Base-by-base conservation (phyloP, 495 filamentous ascomycete genomes). In the Penicillium manginii region DNA sequence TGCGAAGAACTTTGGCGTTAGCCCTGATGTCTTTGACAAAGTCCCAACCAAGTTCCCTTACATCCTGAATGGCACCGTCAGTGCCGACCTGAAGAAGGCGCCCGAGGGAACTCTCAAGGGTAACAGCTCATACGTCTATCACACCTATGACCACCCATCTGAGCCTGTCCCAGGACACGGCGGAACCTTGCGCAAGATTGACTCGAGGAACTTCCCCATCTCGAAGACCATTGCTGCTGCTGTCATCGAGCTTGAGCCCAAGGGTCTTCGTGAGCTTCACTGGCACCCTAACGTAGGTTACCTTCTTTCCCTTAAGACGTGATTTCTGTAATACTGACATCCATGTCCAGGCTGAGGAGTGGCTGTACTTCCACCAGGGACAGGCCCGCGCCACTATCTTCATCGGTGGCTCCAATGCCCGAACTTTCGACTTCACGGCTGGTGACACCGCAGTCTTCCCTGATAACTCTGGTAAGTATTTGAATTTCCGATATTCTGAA, bases 381-480 rank as follows among this genome's bases (percentile, higher is more conserved):
- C 66, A 74, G 15, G 85, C 74, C 0, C 79, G 81, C 18, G 85
- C 85, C 14, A 88, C 84, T 5, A 81, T 86, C 5, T 88, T 87
- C 62, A 78, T 86, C 46, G 84, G 83, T 12, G 78, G 73, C 55
- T 71, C 74, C 11, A 82, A 81, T 53, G 79, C 86, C 3, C 77
- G 83, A 5, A 88, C 86, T 0, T 88, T 88, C 55, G 84, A 89
- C 63, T 89, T 88, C 61, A 72, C 69, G 3, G 79, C 83, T 9
- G 85, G 85, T 33, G 85, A 89, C 59, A 89, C 85, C 0, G 86
- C 81, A 1, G 83, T 83, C 1, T 88, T 89, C 61, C 84, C 86
- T 1, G 85, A 87, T 54, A 87, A 89, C 63, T 77, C 73, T 59
- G 82, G 79, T 78, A 60, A 56, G 72, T 54, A 43, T 47, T 1